Percentiles rank a stretch among this genome's conserved stretches.
phyloP scores from a whole-genome alignment of 495 filamentous ascomycete genomes.

The Neurospora sublineolata region DNA sequence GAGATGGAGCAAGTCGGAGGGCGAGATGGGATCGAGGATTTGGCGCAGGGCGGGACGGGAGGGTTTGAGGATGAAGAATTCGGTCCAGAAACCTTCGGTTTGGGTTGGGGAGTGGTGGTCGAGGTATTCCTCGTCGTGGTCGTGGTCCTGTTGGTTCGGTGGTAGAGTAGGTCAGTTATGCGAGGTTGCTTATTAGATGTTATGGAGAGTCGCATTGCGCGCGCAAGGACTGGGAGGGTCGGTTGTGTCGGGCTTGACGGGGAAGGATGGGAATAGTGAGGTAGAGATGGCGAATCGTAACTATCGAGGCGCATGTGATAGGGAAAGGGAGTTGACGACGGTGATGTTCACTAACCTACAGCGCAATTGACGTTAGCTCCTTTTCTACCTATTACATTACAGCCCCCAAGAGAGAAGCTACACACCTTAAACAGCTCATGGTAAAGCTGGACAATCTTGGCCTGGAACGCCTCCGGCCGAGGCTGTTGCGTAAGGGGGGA shows the following conservation, averaged over 20 bases:
- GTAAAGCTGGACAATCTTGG: conserved; percentile 86
- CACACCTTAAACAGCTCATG: conserved; percentile 73
- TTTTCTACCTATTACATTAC: not conserved
- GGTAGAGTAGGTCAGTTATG: not conserved
- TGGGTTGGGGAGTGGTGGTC: conserved; percentile 30
- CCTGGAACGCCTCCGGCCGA: conserved; percentile 82
- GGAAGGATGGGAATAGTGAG: not conserved
- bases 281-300: not conserved
- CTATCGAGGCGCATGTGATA: not conserved
- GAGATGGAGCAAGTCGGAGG: conserved; percentile 63
- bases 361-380: not conserved
- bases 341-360: not conserved
- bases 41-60: conserved; percentile 53
- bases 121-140: conserved; percentile 38
- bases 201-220: not conserved
- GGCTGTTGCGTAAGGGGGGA: conserved; percentile 90
- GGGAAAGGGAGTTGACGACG: not conserved
- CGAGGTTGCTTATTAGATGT: not conserved
- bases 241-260: not conserved
- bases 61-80: conserved; percentile 83
- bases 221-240: not conserved
- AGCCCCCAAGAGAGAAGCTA: not conserved
- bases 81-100: conserved; percentile 87
- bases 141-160: conserved; percentile 25
- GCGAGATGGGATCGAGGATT: conserved; percentile 53